Conservation (phyloP, 1,284 basidiomycete genomes). For the Tilletia caries region DNA sequence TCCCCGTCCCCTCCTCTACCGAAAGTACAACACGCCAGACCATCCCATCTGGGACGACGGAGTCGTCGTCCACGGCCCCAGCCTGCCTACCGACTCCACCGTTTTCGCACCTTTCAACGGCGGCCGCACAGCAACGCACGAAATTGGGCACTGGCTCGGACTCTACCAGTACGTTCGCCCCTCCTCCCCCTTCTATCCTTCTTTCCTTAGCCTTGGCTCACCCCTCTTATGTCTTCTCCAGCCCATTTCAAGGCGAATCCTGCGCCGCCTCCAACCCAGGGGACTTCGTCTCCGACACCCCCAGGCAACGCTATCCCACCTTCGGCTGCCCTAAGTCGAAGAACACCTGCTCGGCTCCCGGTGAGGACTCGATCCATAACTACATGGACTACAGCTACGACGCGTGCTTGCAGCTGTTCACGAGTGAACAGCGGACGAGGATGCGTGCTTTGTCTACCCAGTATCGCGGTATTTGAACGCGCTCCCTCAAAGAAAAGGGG, state of each 20-base stretch:
- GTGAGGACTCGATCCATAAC: constrained; percentile 31
- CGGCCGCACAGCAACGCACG: constrained; percentile 62
- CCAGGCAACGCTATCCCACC: constrained; percentile 36
- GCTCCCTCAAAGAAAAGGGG: too few species aligned
- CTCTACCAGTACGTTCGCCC: constrained; percentile 57
- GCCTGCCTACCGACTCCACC: constrained; percentile 59
- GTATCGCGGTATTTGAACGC: not conserved
- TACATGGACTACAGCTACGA: constrained; percentile 35
- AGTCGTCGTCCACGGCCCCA: constrained; percentile 59
- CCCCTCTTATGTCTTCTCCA: not conserved
- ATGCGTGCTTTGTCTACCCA: constrained; percentile 19
- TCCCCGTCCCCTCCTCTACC: too few species aligned
- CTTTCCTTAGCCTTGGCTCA: too few species aligned
- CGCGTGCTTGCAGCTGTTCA: constrained; percentile 30
- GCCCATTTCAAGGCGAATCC: constrained; percentile 64
- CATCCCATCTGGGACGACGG: constrained; percentile 53
- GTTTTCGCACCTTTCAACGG: constrained; percentile 57
- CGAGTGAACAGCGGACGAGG: constrained; percentile 29
- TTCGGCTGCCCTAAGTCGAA: constrained; percentile 27
- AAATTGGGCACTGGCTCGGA: constrained; percentile 58
- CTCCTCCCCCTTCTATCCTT: too few species aligned
- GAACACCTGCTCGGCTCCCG: constrained; percentile 27
- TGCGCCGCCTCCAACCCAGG: constrained; percentile 52
- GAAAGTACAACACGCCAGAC: too few species aligned
- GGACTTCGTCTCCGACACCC: constrained; percentile 61